phyloP scores from a whole-genome alignment of 441 rosid species.

The Jatropha multifida region DNA sequence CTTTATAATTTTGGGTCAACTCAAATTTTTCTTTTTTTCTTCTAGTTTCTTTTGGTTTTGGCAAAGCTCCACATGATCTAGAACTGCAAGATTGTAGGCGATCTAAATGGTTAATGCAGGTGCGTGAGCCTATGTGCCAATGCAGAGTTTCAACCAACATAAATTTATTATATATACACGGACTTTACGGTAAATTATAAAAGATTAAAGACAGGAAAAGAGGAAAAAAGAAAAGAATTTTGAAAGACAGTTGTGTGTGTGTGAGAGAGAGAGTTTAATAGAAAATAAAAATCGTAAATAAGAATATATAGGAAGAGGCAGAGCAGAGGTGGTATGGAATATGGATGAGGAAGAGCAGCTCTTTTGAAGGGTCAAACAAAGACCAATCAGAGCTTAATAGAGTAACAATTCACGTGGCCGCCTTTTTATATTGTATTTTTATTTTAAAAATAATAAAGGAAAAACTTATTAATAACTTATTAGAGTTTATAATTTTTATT shows the following conservation, averaged over 20 bases:
- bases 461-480: too few species aligned
- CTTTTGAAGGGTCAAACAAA: slow-evolving; percentile 14
- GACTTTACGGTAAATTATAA: not conserved
- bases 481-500: too few species aligned
- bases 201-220: not conserved
- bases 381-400: not conserved
- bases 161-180: not conserved
- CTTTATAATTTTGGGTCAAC: not conserved
- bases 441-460: not conserved
- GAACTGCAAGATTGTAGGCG: slow-evolving; percentile 6
- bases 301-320: not conserved
- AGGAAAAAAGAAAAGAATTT: not conserved
- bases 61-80: slow-evolving; percentile 1
- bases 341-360: not conserved
- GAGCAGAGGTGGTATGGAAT: not conserved
- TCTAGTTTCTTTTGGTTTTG: not conserved
- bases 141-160: not conserved
- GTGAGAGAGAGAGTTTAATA: not conserved
- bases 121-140: not conserved
- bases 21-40: not conserved
- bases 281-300: not conserved
- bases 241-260: slow-evolving; percentile 11
- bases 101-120: not conserved
- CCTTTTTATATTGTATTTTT: not conserved
- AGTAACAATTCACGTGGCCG: not conserved